Evolutionary conservation across 192 early-diverging fungal species (phyloP), one percentile per base, ranked within the genome.

Genomic region (Geranomyces michiganensis): DNA sequence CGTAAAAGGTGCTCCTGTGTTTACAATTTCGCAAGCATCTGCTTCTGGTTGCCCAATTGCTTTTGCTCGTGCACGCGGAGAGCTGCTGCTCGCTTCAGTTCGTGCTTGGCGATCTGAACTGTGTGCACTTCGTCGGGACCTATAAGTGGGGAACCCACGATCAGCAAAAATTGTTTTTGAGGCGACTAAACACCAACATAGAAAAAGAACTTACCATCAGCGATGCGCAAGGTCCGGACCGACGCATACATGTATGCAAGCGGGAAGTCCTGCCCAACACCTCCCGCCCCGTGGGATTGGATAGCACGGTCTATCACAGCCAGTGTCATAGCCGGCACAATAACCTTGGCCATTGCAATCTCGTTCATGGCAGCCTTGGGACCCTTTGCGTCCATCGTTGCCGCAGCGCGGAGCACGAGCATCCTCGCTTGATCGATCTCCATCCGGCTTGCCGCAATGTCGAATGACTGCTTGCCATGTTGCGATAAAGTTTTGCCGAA

Each of bases 261-360:
- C 26, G 91, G 91, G 55, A 90, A 88, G 72, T 97, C 95, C 56
- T 90, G 90, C 44, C 87, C 86, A 31, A 99, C 83, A 61, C 97
- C 97, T n/a, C 79, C 94, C 21, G 93, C 97, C 49, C 97, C 97
- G 75, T 88, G 86, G 49, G 92, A 89, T 81, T 99, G 97, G 63
- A 99, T 97, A 13, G 95, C 93, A 0, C 92, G 79, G 73, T 99
- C 97, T 60, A 97, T 79, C 12, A 97, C 90, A 0, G 71, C 68
- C 36, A 91, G 85, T 8, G 89, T 77, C 80, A 92, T 89, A 29
- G 76, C 89, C 24, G 97, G 97, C 15, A 94, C 92, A 33, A 92
- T 80, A 24, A 94, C 91, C 86, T 99, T 97, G 72, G 94, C 95
- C 92, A 98, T 98, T 19, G 92, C 95, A 76, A 99, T 99, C 67